Evolutionary conservation across 495 filamentous ascomycete species (phyloP).

Genomic region (Hypomontagnella submonticulosa): DNA sequence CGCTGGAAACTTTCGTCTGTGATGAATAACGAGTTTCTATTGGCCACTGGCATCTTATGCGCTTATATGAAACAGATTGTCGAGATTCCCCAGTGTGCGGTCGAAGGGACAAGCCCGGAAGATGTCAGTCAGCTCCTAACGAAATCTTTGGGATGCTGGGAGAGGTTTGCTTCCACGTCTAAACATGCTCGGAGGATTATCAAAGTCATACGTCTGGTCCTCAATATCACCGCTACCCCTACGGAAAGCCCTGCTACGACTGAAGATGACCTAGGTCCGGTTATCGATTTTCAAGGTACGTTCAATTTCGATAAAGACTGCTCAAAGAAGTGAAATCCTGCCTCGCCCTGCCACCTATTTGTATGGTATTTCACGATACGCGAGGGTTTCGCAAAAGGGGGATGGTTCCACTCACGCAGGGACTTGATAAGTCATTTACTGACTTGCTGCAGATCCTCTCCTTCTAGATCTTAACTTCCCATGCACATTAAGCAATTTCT

Average conservation of each 20-base stretch:
- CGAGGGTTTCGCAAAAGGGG: no score
- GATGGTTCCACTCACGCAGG: no score
- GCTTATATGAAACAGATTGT: conserved; percentile 45
- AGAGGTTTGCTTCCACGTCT: conserved; percentile 31
- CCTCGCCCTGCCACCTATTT: no score
- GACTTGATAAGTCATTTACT: not conserved
- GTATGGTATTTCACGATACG: no score
- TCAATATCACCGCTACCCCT: conserved; percentile 18
- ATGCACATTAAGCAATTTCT: conserved; percentile 27
- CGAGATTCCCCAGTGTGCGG: conserved; percentile 10
- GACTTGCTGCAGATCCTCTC: conserved; percentile 29
- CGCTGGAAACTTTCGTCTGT: conserved; percentile 51
- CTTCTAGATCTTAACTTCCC: conserved; percentile 37
- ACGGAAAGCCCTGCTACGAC: conserved; percentile 7
- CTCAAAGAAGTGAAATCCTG: not conserved
- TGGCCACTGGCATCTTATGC: conserved; percentile 54
- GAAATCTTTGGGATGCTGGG: conserved; percentile 34
- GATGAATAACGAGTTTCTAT: conserved; percentile 51
- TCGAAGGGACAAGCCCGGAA: conserved; percentile 18
- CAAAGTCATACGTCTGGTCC: conserved; percentile 32
- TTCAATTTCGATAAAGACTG: not conserved
- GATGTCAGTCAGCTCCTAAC: conserved; percentile 33
- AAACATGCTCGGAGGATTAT: conserved; percentile 38
- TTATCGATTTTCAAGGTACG: conserved; percentile 39
- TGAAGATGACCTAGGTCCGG: conserved; percentile 25